Percentiles rank a stretch among this genome's conserved stretches.
These are phyloP conservation scores for Pinus albicaulis DNA, from an alignment of 75 land plant genomes.

Conservation along the genomic window DNA sequence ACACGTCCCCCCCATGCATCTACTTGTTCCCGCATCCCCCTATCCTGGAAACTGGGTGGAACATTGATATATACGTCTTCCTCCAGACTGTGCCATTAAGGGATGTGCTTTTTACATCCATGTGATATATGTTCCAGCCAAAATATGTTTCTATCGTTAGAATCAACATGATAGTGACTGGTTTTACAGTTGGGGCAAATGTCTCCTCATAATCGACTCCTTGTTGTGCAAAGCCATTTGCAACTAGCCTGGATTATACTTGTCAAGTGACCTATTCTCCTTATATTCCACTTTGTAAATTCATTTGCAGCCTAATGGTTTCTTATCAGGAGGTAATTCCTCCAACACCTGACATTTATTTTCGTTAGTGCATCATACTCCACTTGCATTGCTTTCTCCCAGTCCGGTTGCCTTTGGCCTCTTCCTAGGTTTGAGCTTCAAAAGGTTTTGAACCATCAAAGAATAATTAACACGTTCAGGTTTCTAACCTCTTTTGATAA, in stretches of 20 bases:
- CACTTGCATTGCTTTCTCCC: background rate
- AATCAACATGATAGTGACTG: background rate
- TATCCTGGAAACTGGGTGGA: no score
- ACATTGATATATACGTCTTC: no score
- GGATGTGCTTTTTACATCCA: no score
- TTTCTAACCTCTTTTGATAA: no score
- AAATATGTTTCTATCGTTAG: background rate
- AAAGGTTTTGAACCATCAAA: no score
- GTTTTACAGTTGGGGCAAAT: background rate
- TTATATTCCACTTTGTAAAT: slow-evolving; percentile 8
- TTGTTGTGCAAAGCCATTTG: slow-evolving; percentile 4
- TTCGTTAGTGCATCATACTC: slow-evolving; percentile 1
- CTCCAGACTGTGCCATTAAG: no score
- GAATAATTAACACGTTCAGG: no score
- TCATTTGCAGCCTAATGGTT: slow-evolving; percentile 2
- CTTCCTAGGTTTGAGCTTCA: background rate
- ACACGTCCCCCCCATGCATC: no score
- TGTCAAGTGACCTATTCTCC: background rate
- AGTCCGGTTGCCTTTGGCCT: background rate
- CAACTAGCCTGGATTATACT: slow-evolving; percentile 6
- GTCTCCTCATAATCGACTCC: slow-evolving; percentile 8
- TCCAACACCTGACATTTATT: background rate
- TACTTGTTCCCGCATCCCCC: no score
- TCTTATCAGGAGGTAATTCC: slow-evolving; percentile 4
- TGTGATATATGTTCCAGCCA: no score